Conservation (phyloP, 345 rosid species). For the Alliaria petiolata region DNA sequence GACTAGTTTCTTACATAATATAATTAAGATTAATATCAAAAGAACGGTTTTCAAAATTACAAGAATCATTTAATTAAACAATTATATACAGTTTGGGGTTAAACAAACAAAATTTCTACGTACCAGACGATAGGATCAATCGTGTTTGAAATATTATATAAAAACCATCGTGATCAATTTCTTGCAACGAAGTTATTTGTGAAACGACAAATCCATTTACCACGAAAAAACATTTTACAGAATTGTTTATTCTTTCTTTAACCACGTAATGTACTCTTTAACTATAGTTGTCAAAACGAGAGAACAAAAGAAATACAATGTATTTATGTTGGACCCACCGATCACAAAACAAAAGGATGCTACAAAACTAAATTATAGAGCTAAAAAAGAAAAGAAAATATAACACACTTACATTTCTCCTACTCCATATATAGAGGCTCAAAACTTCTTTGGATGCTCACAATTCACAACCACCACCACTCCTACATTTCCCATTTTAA, state of each 20-base stretch:
- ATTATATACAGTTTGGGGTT: not conserved
- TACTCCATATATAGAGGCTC: constrained; percentile 39
- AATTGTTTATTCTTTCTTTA: not conserved
- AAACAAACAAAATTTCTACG: not conserved
- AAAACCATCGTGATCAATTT: not conserved
- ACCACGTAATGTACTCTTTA: not conserved
- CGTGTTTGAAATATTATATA: not conserved
- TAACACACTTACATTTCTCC: constrained; percentile 1
- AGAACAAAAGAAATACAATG: not conserved
- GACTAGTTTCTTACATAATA: not conserved
- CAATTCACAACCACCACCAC: constrained; percentile 21
- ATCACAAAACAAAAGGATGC: not conserved
- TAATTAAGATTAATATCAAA: not conserved
- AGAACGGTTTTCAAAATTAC: not conserved
- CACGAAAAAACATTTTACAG: not conserved
- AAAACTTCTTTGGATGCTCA: constrained; percentile 16
- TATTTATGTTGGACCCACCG: constrained; percentile 12
- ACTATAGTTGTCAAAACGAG: not conserved
- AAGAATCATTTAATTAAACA: not conserved
- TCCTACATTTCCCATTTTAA: not conserved
- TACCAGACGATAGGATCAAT: not conserved
- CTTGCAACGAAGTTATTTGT: not conserved
- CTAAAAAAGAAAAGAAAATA: not conserved
- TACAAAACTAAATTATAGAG: not conserved
- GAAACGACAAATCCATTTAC: constrained; percentile 12